These are phyloP conservation scores for Sporothrix globosa DNA, from an alignment of 2,329 filamentous ascomycete species.

Conservation along the genomic window DNA sequence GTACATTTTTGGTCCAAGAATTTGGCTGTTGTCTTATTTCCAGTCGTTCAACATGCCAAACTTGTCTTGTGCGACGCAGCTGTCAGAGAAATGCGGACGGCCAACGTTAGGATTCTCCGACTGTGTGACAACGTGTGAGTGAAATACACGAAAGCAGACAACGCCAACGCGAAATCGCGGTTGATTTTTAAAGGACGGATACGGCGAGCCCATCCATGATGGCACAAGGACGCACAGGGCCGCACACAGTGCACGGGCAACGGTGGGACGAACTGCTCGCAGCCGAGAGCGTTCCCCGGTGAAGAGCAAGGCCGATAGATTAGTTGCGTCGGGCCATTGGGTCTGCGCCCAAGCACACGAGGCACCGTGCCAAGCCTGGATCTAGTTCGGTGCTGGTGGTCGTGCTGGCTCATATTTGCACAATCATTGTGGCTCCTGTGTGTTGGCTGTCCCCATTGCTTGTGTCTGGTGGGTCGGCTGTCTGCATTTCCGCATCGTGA, in stretches of 20 bases:
- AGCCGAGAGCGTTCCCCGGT: constrained; percentile 14
- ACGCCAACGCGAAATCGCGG: background rate
- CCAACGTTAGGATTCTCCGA: constrained; percentile 8
- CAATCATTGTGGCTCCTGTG: background rate
- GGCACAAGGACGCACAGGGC: background rate
- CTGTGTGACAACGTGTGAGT: background rate
- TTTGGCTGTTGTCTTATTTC: background rate
- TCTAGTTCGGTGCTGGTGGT: background rate
- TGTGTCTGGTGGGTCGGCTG: background rate
- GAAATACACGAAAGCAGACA: background rate
- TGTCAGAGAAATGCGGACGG: background rate
- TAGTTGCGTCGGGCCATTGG: constrained; percentile 15
- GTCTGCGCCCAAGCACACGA: constrained; percentile 1
- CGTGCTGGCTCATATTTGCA: background rate
- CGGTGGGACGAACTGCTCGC: constrained; percentile 11
- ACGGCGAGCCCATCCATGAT: background rate
- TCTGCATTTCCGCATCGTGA: constrained; percentile 4
- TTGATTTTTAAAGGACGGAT: background rate
- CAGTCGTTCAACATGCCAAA: background rate
- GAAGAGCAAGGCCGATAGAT: background rate
- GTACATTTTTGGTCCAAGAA: background rate
- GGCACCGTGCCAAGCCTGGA: background rate
- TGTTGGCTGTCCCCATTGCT: constrained; percentile 2
- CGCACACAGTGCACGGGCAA: background rate
- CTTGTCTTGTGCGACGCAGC: constrained; percentile 14